Evolutionary conservation across 2,329 filamentous ascomycete species (phyloP), one percentile per base, ranked within the genome.

Genomic region (Proliferodiscus dingleyae): DNA sequence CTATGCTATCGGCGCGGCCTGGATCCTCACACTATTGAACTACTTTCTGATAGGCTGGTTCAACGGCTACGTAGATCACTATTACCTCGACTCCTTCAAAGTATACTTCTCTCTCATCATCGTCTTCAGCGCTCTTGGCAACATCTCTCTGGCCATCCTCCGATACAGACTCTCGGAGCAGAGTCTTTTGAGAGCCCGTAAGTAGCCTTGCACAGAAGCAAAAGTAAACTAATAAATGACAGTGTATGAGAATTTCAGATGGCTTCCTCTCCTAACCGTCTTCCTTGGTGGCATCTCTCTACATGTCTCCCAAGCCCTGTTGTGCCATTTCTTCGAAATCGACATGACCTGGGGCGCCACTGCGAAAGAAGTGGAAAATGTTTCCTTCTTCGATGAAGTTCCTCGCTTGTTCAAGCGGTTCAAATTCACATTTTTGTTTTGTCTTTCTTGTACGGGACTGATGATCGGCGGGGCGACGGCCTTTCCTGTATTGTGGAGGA

Each of bases 291-390:
- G 87, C 15, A 72, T 90, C 43, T 86, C 81, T 2, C 73, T 93
- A 30, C 87, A 93, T 68, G 77, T 93, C 42, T 86, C 79, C 32
- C 83, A 89, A 63, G 87, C 87, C 0, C 71, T 94, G 30, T 66
- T 91, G 38, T 77, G 80, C 9, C 88, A 93, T 69, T 86, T 91
- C 76, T 86, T 91, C 63, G 80, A 85, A 67, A 80, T 90, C 61
- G 77, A 91, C 67, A 90, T 91, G 82, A 78, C 77, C 3, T 93
- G 87, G 87, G 86, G 86, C 34, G 81, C 87, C 2, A 93, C 88
- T 0, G 77, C 81, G 37, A 93, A 93, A 68, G 88, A 93, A 68
- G 78, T 78, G 32, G 83, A 88, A 59, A 38, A 45, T 19, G 43
- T 43, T 19, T 43, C 44, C 5, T 53, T 55, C 48, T 47, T 47